Percentiles rank a stretch among this genome's conserved stretches.
Evolutionary conservation across 768 basidiomycete genomes (phyloP).

Genomic region (Scleroderma bovista): DNA sequence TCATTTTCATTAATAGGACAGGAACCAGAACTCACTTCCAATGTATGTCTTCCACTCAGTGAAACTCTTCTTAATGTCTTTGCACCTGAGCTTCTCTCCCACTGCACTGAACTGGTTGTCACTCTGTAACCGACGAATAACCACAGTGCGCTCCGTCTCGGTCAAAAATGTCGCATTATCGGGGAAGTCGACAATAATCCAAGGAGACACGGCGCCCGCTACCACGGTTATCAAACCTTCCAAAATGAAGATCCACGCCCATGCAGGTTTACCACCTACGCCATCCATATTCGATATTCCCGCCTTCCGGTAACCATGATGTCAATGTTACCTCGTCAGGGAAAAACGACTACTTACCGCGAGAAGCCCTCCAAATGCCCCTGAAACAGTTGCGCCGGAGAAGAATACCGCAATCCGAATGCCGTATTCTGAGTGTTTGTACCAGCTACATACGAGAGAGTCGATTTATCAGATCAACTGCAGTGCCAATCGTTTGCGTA

Average conservation of each 20-base stretch:
- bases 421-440: constrained; percentile 71
- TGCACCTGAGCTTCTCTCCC: constrained; percentile 55
- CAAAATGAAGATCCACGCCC: constrained; percentile 75
- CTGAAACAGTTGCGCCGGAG: constrained; percentile 72
- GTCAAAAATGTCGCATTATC: constrained; percentile 74
- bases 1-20: not conserved
- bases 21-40: constrained; percentile 7
- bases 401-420: constrained; percentile 63
- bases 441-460: constrained; percentile 41
- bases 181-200: constrained; percentile 79
- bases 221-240: constrained; percentile 65
- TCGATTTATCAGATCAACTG: not conserved
- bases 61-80: constrained; percentile 54
- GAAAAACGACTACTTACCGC: constrained; percentile 38
- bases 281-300: constrained; percentile 72
- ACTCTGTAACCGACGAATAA: constrained; percentile 58
- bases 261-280: constrained; percentile 57
- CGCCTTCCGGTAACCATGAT: constrained; percentile 22
- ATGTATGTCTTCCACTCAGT: constrained; percentile 75
- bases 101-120: constrained; percentile 72
- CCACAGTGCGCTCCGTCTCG: constrained; percentile 62
- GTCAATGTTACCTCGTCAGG: not conserved
- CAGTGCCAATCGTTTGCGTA: constrained; percentile 23
- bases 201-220: constrained; percentile 63
- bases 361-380: constrained; percentile 76